Conservation (phyloP, 345 rosid genomes). For the Linum lewisii region DNA sequence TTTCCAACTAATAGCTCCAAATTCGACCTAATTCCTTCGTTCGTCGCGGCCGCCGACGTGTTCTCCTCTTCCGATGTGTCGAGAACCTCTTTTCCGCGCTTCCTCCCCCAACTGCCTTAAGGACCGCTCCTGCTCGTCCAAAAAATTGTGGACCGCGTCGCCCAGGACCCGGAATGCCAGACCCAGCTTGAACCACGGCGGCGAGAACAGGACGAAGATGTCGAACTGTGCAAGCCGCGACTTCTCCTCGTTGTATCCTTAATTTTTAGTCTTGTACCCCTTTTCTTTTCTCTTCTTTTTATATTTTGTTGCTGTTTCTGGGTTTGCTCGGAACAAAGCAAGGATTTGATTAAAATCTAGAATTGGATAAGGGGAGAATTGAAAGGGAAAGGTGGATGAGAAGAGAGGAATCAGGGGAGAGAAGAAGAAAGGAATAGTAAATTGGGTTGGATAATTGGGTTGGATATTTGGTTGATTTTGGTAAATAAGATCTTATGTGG, state of each 20-base stretch:
- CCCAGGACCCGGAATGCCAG: conserved; percentile 23
- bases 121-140: conserved; percentile 15
- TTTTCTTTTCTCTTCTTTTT: no score
- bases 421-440: no score
- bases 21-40: conserved; percentile 4
- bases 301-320: no score
- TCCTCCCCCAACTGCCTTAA: conserved; percentile 19
- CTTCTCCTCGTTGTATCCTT: conserved; percentile 28
- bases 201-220: conserved; percentile 24
- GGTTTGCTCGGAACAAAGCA: no score
- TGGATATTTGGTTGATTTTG: no score
- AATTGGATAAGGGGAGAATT: no score
- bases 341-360: no score
- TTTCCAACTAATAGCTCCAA: conserved; percentile 21
- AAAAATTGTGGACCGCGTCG: conserved; percentile 13
- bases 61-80: conserved; percentile 14
- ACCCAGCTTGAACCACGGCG: conserved; percentile 38
- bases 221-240: conserved; percentile 10
- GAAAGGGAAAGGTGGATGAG: no score
- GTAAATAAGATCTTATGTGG: no score
- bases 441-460: no score
- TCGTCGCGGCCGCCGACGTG: conserved; percentile 14
- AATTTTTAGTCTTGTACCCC: no score
- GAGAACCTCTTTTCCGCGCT: conserved; percentile 6
- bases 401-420: no score